Percentiles rank a stretch among this genome's conserved stretches.
Conservation (phyloP, 106 monocot genomes). For the Alisma plantagoaquatica region DNA sequence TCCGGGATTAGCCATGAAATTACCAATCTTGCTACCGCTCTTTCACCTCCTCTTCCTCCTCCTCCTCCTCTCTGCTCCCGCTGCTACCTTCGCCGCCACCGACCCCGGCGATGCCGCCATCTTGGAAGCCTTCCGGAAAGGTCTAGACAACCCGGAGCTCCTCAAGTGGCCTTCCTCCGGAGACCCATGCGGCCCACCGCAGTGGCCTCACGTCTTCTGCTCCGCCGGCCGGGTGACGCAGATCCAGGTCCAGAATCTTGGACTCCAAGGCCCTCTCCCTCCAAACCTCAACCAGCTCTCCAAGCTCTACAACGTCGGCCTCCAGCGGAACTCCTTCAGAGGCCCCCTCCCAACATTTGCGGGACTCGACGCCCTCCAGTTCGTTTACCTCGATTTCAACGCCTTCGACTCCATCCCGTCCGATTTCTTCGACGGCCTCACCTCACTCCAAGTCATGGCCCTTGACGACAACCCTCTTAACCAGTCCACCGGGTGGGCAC, state of each 20-base stretch:
- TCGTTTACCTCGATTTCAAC: conserved; percentile 44
- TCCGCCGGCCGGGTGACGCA: conserved; percentile 33
- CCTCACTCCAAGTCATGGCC: conserved; percentile 36
- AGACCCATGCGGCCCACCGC: conserved; percentile 14
- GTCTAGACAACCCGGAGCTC: conserved; percentile 43
- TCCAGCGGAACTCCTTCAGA: conserved; percentile 57
- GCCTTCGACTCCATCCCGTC: conserved; percentile 54
- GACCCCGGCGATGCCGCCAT: conserved; percentile 43
- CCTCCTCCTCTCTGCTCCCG: no score
- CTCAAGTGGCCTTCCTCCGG: conserved; percentile 31
- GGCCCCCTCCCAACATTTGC: conserved; percentile 58
- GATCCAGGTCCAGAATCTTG: conserved; percentile 50
- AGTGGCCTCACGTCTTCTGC: conserved; percentile 56
- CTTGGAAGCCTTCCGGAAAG: conserved; percentile 36
- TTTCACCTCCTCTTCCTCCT: no score
- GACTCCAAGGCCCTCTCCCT: conserved; percentile 47
- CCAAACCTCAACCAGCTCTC: conserved; percentile 45
- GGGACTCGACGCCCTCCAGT: conserved; percentile 43
- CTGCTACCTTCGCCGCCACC: conserved; percentile 7
- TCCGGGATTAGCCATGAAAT: no score
- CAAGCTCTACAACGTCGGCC: conserved; percentile 43
- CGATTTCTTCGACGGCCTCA: conserved; percentile 65
- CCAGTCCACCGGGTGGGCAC: conserved; percentile 37
- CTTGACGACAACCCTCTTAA: conserved; percentile 58
- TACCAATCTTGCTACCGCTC: no score